Evolutionary conservation across 805 yeast genomes (phyloP).

Genomic region (Yamadazyma insecticola): DNA sequence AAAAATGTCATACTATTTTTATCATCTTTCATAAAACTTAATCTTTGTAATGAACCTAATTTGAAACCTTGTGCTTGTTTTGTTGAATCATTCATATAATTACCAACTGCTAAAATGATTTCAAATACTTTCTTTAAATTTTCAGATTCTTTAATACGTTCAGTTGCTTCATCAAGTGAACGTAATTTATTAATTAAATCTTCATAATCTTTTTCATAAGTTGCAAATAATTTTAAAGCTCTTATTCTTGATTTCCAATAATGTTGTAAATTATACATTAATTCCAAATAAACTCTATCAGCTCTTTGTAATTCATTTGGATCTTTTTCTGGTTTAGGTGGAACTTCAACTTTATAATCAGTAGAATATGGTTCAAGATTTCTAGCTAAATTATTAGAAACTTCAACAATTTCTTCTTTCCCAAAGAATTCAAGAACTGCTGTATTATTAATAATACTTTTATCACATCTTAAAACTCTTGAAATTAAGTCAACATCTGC

Average conservation of each 20-base stretch:
- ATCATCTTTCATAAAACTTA: conserved; percentile 67
- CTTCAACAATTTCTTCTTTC: conserved; percentile 69
- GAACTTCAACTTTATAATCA: too few relatives aligned
- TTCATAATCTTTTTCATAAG: conserved; percentile 61
- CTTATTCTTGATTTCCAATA: conserved; percentile 92
- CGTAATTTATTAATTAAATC: conserved; percentile 56
- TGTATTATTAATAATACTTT: conserved; percentile 59
- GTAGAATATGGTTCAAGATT: conserved; percentile 77
- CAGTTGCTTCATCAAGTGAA: conserved; percentile 56
- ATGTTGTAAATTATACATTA: conserved; percentile 75
- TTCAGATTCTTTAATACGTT: conserved; percentile 46
- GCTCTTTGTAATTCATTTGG: conserved; percentile 78
- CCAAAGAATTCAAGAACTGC: conserved; percentile 83
- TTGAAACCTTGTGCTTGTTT: conserved; percentile 70
- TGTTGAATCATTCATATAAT: conserved; percentile 70
- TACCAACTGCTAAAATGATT: conserved; percentile 69
- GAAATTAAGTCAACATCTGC: conserved; percentile 62
- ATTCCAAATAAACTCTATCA: conserved; percentile 77
- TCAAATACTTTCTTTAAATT: conserved; percentile 56
- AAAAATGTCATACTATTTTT: conserved; percentile 66
- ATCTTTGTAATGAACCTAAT: conserved; percentile 61
- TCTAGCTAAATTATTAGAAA: conserved; percentile 65
- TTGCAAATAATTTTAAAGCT: conserved; percentile 49
- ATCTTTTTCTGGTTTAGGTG: conserved; percentile 51
- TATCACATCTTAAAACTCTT: conserved; percentile 74